These are phyloP conservation scores for Pezicula radicicola DNA, from an alignment of 2,329 filamentous ascomycete genomes.

Conservation along the genomic window DNA sequence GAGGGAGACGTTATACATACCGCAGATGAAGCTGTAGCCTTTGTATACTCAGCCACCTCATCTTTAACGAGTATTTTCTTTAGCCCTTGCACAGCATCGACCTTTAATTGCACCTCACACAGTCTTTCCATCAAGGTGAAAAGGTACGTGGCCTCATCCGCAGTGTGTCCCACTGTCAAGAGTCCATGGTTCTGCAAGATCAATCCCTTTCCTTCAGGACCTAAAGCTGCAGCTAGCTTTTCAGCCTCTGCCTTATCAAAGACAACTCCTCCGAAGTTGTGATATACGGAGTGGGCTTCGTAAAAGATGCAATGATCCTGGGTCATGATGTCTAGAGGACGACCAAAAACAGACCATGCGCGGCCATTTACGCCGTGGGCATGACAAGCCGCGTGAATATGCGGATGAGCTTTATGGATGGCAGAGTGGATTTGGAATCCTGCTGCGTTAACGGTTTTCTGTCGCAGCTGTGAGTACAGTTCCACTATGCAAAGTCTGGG, in stretches of 20 bases:
- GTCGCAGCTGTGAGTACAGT: background rate
- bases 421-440: constrained; percentile 6
- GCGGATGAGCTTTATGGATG: constrained; percentile 2
- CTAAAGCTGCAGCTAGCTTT: constrained; percentile 20
- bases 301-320: constrained; percentile 36
- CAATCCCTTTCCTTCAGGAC: constrained; percentile 34
- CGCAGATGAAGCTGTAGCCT: background rate
- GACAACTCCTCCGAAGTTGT: constrained; percentile 44
- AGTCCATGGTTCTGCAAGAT: constrained; percentile 36
- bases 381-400: constrained; percentile 4
- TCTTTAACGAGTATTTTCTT: background rate
- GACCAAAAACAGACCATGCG: constrained; percentile 2
- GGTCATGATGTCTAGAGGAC: constrained; percentile 10
- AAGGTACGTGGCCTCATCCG: constrained; percentile 38
- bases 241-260: constrained; percentile 36
- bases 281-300: constrained; percentile 24
- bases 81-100: background rate
- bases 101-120: background rate
- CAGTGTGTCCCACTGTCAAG: constrained; percentile 24
- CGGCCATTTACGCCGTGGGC: constrained; percentile 1
- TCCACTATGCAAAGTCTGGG: background rate
- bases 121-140: constrained; percentile 24
- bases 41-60: background rate
- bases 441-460: constrained; percentile 1
- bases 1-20: background rate